Conservation (phyloP, 2,329 filamentous ascomycete genomes). For the Xylariaceae sp. region DNA sequence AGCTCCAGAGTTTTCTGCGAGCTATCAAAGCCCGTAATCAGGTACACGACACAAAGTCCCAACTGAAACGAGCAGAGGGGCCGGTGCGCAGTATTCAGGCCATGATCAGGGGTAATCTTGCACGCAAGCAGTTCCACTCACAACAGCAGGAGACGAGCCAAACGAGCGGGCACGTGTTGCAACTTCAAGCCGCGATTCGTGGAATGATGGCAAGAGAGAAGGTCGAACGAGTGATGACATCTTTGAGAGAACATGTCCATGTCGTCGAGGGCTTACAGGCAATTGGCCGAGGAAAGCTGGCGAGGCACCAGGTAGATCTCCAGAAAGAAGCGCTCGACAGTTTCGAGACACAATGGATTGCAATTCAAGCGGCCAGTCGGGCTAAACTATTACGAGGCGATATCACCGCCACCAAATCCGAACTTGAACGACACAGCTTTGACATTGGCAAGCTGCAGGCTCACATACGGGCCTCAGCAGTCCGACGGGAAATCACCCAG, state of each 20-base stretch:
- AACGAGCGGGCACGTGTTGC: slow-evolving; percentile 46
- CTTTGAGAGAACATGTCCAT: slow-evolving; percentile 23
- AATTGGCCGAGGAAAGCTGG: slow-evolving; percentile 57
- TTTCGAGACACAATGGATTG: slow-evolving; percentile 46
- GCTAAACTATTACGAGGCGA: slow-evolving; percentile 45
- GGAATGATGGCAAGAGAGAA: slow-evolving; percentile 59
- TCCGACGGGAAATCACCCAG: slow-evolving; percentile 42
- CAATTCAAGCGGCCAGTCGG: slow-evolving; percentile 43
- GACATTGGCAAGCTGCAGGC: slow-evolving; percentile 35
- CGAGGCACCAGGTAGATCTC: slow-evolving; percentile 47
- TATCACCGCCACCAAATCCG: slow-evolving; percentile 40
- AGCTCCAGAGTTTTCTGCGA: slow-evolving; percentile 75
- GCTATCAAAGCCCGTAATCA: slow-evolving; percentile 59
- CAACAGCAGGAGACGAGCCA: slow-evolving; percentile 52
- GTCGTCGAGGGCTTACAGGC: slow-evolving; percentile 50
- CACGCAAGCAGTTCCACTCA: slow-evolving; percentile 51
- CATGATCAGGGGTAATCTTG: slow-evolving; percentile 60
- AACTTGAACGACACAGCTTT: slow-evolving; percentile 41
- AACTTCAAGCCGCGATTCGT: slow-evolving; percentile 61
- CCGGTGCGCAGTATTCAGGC: slow-evolving; percentile 62
- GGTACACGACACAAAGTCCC: slow-evolving; percentile 49
- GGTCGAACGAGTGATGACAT: slow-evolving; percentile 35
- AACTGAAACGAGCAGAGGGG: slow-evolving; percentile 57
- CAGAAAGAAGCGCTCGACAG: slow-evolving; percentile 48
- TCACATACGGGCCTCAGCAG: slow-evolving; percentile 49